Evolutionary conservation across 768 basidiomycete genomes (phyloP).

Genomic region (Hirschioporus abietinus): DNA sequence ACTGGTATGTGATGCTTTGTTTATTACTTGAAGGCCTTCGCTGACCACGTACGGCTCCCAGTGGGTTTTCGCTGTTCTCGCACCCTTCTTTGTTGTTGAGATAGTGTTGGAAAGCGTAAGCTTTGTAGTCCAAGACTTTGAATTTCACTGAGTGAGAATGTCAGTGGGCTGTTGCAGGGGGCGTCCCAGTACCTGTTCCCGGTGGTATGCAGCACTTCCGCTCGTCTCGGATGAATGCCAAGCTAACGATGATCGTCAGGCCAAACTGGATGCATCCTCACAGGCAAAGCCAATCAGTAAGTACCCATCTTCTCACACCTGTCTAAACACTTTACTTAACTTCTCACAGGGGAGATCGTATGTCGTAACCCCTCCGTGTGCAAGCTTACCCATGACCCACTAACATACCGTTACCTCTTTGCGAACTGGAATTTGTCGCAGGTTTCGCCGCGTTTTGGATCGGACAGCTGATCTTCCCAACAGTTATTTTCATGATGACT

Average conservation of each 20-base stretch:
- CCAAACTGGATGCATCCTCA: not conserved
- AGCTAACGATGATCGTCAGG: not conserved
- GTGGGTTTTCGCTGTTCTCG: not conserved
- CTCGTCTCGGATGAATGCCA: not conserved
- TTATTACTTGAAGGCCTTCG: not conserved
- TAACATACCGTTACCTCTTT: not conserved
- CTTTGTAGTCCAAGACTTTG: not conserved
- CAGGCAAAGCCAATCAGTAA: not conserved
- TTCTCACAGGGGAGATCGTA: not conserved
- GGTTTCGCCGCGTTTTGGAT: not conserved
- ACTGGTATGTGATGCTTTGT: not conserved
- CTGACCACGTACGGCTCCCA: not conserved
- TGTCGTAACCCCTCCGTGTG: not conserved
- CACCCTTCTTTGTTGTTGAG: not conserved
- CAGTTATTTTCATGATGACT: not conserved
- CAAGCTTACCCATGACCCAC: not conserved
- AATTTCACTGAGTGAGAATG: not conserved
- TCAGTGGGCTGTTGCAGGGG: not conserved
- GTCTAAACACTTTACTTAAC: not conserved
- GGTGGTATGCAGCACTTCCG: not conserved
- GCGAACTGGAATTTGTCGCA: not conserved
- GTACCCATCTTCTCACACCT: not conserved
- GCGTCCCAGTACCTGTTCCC: not conserved
- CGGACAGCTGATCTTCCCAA: not conserved
- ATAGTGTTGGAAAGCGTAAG: not conserved